phyloP scores from a whole-genome alignment of 306 rosid species.

The Urtica urens region DNA sequence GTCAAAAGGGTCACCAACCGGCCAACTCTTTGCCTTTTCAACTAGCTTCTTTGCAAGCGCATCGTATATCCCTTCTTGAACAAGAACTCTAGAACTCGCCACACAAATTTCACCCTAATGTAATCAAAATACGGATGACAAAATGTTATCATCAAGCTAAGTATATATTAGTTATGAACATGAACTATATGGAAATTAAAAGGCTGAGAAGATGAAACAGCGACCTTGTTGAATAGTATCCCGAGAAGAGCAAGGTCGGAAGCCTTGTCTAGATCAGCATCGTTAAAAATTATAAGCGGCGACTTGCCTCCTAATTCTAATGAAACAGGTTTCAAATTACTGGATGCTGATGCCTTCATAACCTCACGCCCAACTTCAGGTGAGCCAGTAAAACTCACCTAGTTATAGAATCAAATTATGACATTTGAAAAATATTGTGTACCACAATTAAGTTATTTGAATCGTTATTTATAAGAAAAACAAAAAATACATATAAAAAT shows the following conservation, averaged over 20 bases:
- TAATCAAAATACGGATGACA: neutral
- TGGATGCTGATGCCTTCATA: conserved; percentile 71
- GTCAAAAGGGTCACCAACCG: conserved; percentile 86
- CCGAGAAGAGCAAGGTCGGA: conserved; percentile 65
- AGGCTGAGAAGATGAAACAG: neutral
- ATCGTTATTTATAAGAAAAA: neutral
- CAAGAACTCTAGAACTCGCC: conserved; percentile 68
- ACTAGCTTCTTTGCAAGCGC: conserved; percentile 51
- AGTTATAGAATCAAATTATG: neutral
- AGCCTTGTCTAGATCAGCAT: conserved; percentile 66
- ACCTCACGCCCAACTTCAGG: conserved; percentile 57
- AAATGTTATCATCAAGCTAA: too few species aligned
- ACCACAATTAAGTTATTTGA: too few species aligned
- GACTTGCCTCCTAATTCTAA: conserved; percentile 93
- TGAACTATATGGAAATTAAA: too few species aligned
- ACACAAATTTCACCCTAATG: conserved; percentile 77
- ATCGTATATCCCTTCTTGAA: conserved; percentile 82
- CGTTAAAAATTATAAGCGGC: conserved; percentile 69
- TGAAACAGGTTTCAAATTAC: conserved; percentile 66
- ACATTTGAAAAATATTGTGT: too few species aligned
- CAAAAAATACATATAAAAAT: neutral
- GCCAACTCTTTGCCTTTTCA: conserved; percentile 58
- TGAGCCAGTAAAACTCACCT: conserved; percentile 84
- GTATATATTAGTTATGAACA: too few species aligned
- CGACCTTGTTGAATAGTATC: conserved; percentile 51